phyloP scores from a whole-genome alignment of 345 rosid genomes.

The Eucalyptus decipiens region DNA sequence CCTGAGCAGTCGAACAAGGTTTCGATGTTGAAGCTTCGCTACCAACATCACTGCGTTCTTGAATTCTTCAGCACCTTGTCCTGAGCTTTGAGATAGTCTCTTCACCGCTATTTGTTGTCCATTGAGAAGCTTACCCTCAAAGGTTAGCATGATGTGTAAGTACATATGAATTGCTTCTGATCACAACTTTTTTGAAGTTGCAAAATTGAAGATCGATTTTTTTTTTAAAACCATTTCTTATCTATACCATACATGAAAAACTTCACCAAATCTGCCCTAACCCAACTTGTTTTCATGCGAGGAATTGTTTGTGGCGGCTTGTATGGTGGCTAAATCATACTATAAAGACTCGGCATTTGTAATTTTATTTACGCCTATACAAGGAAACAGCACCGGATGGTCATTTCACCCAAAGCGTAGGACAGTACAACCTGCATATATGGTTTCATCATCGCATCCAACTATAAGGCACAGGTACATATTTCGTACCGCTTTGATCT shows the following conservation, averaged over 20 bases:
- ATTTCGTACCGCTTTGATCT: not conserved
- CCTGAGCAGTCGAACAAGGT: fast-evolving
- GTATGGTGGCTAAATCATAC: not conserved
- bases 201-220: too few species aligned
- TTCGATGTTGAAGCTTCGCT: too few species aligned
- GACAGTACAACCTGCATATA: not conserved
- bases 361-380: not conserved
- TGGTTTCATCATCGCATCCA: not conserved
- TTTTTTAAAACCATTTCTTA: conserved; percentile 8
- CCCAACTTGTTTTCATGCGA: not conserved
- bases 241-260: not conserved
- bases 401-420: not conserved
- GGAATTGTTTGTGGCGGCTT: conserved; percentile 11
- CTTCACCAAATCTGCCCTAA: not conserved
- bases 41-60: too few species aligned
- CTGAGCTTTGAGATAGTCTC: too few species aligned
- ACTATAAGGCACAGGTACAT: not conserved
- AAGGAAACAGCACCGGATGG: not conserved
- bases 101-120: too few species aligned
- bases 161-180: too few species aligned
- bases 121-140: too few species aligned
- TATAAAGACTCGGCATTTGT: not conserved
- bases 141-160: too few species aligned
- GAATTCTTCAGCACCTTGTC: too few species aligned
- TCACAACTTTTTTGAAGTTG: too few species aligned